These are phyloP conservation scores for Nyssa sinensis DNA, from an alignment of 148 eudicot species.

Conservation along the genomic window DNA sequence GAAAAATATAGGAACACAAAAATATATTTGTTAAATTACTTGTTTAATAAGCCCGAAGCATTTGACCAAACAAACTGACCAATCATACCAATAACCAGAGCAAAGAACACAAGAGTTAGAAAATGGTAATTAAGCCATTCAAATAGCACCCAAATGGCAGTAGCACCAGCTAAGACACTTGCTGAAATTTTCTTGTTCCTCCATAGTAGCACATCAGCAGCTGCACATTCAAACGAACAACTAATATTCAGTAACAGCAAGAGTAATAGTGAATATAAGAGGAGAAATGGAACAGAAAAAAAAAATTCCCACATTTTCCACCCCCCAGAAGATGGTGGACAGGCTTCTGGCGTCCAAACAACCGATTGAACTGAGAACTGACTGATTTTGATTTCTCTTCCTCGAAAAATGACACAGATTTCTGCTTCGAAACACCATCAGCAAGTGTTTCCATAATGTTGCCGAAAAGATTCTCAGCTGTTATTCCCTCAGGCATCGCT, in stretches of 20 bases:
- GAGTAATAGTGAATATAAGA: neutral
- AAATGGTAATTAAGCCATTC: constrained; percentile 86
- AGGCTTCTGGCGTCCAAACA: constrained; percentile 87
- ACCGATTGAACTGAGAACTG: constrained; percentile 53
- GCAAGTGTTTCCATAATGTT: constrained; percentile 63
- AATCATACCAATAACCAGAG: constrained; percentile 51
- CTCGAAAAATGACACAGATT: constrained; percentile 36
- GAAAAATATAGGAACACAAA: neutral
- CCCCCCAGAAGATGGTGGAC: constrained; percentile 83
- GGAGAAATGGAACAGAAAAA: neutral
- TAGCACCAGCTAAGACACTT: constrained; percentile 60
- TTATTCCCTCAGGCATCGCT: constrained; percentile 70
- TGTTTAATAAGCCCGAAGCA: constrained; percentile 61
- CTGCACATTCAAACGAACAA: constrained; percentile 33
- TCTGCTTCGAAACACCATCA: constrained; percentile 53
- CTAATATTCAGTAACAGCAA: neutral
- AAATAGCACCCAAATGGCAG: constrained; percentile 73
- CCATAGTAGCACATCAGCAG: constrained; percentile 95
- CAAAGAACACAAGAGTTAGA: constrained; percentile 57
- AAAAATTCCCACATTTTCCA: constrained; percentile 63
- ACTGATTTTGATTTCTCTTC: constrained; percentile 51
- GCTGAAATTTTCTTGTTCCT: constrained; percentile 94
- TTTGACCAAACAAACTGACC: constrained; percentile 73
- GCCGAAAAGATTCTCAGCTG: constrained; percentile 67
- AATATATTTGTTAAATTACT: constrained; percentile 33